phyloP scores from a whole-genome alignment of 805 yeast genomes.

The Kluyveromyces wickerhamii region DNA sequence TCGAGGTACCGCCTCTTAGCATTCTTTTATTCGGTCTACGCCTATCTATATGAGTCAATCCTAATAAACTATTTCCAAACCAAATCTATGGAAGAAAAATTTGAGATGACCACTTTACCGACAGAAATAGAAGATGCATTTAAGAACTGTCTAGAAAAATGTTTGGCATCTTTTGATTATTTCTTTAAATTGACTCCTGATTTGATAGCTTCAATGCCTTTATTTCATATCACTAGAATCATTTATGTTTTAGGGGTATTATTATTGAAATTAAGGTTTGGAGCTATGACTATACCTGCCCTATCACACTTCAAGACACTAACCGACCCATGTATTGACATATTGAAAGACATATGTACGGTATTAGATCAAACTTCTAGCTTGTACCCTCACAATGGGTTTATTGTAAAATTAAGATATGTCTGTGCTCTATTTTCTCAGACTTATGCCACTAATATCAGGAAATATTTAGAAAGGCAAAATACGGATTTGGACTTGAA shows the following conservation, averaged over 20 bases:
- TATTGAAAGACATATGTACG: constrained; percentile 20
- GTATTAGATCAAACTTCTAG: constrained; percentile 24
- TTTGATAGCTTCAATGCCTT: constrained; percentile 49
- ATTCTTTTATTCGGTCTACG: constrained; percentile 55
- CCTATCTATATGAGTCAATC: constrained; percentile 55
- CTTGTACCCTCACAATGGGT: constrained; percentile 39
- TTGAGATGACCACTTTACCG: constrained; percentile 15
- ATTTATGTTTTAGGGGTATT: constrained; percentile 58
- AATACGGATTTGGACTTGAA: not conserved
- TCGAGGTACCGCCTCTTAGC: constrained; percentile 39
- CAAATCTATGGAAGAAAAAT: constrained; percentile 9
- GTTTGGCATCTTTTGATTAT: constrained; percentile 42
- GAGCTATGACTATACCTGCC: constrained; percentile 46
- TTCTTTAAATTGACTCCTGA: constrained; percentile 37
- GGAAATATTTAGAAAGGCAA: constrained; percentile 9
- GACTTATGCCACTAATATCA: constrained; percentile 51
- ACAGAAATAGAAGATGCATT: constrained; percentile 35
- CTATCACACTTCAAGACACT: constrained; percentile 37
- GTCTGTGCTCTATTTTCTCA: constrained; percentile 53
- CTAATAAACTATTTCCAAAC: constrained; percentile 21
- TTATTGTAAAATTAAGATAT: constrained; percentile 45
- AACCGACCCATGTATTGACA: constrained; percentile 37
- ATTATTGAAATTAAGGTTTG: constrained; percentile 46
- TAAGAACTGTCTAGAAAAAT: constrained; percentile 45
- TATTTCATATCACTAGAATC: constrained; percentile 47